Percentiles rank a stretch among this genome's conserved stretches.
Conservation (phyloP, 345 rosid genomes). For the Physaria fendleri region DNA sequence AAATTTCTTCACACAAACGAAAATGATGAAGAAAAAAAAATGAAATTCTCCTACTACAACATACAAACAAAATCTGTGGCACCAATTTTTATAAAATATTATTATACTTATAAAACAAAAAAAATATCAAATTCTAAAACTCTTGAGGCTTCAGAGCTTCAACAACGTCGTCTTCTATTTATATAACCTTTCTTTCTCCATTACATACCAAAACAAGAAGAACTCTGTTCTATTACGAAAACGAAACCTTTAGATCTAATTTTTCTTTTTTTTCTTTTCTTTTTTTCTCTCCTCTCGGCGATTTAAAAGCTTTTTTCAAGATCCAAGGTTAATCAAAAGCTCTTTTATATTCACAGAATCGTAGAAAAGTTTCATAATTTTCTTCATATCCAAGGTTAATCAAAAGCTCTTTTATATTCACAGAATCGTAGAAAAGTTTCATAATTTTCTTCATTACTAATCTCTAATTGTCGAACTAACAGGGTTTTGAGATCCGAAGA, state of each 20-base stretch:
- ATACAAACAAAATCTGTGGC: not conserved
- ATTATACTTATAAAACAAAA: not conserved
- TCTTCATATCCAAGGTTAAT: constrained; percentile 41
- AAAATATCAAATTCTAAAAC: too few relatives aligned
- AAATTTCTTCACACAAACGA: not conserved
- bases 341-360: not conserved
- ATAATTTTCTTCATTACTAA: not conserved
- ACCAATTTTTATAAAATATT: too few relatives aligned
- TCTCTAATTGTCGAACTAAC: not conserved
- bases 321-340: constrained; percentile 4
- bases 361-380: too few relatives aligned
- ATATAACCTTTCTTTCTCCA: not conserved
- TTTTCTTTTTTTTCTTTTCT: constrained; percentile 1
- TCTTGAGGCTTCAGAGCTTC: too few relatives aligned
- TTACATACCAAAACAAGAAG: too few relatives aligned
- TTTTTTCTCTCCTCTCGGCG: not conserved
- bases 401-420: not conserved
- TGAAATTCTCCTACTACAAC: not conserved
- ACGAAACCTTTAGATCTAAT: not conserved
- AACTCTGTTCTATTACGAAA: too few relatives aligned
- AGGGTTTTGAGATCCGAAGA: constrained; percentile 20
- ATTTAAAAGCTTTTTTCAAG: not conserved
- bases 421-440: too few relatives aligned
- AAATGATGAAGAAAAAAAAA: not conserved
- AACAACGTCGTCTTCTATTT: too few relatives aligned